Evolutionary conservation across 148 eudicot species (phyloP), one percentile per base, ranked within the genome.

Genomic region (Linanthus parryae): DNA sequence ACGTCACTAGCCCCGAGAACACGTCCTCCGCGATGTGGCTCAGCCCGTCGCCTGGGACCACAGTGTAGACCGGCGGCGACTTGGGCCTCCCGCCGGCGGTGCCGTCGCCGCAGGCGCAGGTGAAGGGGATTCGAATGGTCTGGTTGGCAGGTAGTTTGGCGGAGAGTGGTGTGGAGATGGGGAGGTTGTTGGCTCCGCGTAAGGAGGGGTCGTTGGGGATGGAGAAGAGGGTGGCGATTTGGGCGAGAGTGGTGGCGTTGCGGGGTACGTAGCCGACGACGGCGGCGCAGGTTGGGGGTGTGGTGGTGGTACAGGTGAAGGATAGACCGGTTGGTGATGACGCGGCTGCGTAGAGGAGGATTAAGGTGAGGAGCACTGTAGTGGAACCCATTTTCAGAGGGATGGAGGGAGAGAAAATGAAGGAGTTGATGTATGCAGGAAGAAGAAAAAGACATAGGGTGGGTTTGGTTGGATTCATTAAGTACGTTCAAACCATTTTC

Each of bases 131-230:
- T 7, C 10, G 71, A 57, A 89, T 25, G 4, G 77, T 71, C 9
- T 58, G 48, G 0, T 61, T 64, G n/a, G 70, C 73, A 1, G 33
- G 0, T 4, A 80, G 49, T 20, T 61, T 64, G n/a, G 70, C 73
- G 2, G 33, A 0, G 7, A 80, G 49, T 20, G 61, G 1, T 26
- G 85, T 77, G 36, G 76, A 36, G 42, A 21, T 46, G 0, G 85
- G 78, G 45, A 82, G 72, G 69, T 61, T 61, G 74, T 85, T 89
- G 59, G 64, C 88, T n/a, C 75, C 81, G 28, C 82, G 72, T 41
- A 82, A 53, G 22, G 80, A 39, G 17, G 57, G 70, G 44, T 77
- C 74, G 55, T 67, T 69, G 7, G 19, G 43, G 61, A 80, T 58
- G 31, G 57, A 58, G 79, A 89, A 89, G 40, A 82, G 77, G 48